phyloP scores from a whole-genome alignment of 1,284 basidiomycete species.

The Pterulicium gracile region DNA sequence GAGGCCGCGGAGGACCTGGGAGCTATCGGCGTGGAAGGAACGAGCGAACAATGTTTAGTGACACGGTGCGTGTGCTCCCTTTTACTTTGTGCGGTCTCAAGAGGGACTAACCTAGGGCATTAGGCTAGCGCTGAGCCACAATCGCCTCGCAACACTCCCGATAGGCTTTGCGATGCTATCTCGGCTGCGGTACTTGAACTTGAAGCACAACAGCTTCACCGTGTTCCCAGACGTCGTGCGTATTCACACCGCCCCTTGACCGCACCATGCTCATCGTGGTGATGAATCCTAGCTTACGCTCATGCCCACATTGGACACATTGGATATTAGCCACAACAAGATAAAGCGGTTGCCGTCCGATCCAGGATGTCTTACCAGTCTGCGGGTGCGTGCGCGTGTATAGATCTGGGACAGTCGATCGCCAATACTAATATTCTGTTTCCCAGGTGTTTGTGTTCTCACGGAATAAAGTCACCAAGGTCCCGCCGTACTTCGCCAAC shows the following conservation, averaged over 20 bases:
- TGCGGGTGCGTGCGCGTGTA: conserved; percentile 63
- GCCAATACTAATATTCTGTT: too few relatives aligned
- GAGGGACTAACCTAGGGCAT: conserved; percentile 2
- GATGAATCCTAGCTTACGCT: conserved; percentile 53
- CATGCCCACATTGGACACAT: conserved; percentile 84
- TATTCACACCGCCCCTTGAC: conserved; percentile 13
- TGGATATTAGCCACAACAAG: conserved; percentile 93
- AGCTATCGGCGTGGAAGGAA: conserved; percentile 39
- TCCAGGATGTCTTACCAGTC: conserved; percentile 71
- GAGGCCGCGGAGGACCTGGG: conserved; percentile 68
- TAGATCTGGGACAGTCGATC: too few relatives aligned
- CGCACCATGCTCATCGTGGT: conserved; percentile 4
- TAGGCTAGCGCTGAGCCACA: conserved; percentile 84
- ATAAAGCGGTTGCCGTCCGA: conserved; percentile 71
- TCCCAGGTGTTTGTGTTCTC: conserved; percentile 77
- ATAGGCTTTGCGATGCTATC: conserved; percentile 69
- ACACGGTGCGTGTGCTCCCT: conserved; percentile 45
- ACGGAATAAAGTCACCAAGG: conserved; percentile 71
- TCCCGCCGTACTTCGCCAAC: conserved; percentile 72
- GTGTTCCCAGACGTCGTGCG: conserved; percentile 82
- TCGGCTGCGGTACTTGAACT: conserved; percentile 84
- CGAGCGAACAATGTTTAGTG: conserved; percentile 45
- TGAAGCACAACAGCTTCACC: conserved; percentile 81
- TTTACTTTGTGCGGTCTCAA: neutral
- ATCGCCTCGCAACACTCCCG: conserved; percentile 74